phyloP scores from a whole-genome alignment of 306 rosid genomes.

The Dalbergia oliveri region DNA sequence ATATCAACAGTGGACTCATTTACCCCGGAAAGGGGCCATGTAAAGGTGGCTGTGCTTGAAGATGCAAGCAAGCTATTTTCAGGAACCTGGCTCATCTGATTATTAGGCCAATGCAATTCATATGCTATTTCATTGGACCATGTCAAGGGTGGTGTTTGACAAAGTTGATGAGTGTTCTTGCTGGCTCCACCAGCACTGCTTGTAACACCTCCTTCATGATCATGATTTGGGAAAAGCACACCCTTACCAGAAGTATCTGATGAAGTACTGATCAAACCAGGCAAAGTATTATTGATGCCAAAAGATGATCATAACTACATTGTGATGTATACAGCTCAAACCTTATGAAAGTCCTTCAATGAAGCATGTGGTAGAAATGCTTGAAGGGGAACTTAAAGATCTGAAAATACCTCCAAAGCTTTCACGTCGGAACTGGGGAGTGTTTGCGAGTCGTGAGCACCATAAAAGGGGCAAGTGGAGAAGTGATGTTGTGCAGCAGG shows the following conservation, averaged over 20 bases:
- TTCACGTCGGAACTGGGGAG: too few species aligned
- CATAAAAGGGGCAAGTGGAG: too few species aligned
- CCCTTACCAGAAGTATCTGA: constrained; percentile 40
- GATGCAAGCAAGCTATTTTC: constrained; percentile 41
- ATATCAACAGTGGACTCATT: constrained; percentile 41
- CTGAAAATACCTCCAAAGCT: constrained; percentile 36
- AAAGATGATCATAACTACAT: constrained; percentile 38
- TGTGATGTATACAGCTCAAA: constrained; percentile 46
- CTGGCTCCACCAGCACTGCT: constrained; percentile 39
- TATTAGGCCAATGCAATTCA: constrained; percentile 49
- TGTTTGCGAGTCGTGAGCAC: too few species aligned
- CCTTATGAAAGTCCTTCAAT: constrained; percentile 43
- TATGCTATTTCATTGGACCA: constrained; percentile 52
- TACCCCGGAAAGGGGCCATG: constrained; percentile 50
- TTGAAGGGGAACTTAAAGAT: constrained; percentile 30
- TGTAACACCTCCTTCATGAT: constrained; percentile 12
- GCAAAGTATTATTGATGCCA: not conserved
- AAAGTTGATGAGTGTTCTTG: constrained; percentile 24
- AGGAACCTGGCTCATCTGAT: constrained; percentile 40
- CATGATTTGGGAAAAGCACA: constrained; percentile 37
- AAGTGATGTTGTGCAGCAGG: too few species aligned
- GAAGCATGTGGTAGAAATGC: constrained; percentile 36
- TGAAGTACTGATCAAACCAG: constrained; percentile 5
- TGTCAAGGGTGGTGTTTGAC: constrained; percentile 41
- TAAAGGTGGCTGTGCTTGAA: not conserved